phyloP scores from a whole-genome alignment of 371 early-diverging fungal genomes.

The Apophysomyces sp. region DNA sequence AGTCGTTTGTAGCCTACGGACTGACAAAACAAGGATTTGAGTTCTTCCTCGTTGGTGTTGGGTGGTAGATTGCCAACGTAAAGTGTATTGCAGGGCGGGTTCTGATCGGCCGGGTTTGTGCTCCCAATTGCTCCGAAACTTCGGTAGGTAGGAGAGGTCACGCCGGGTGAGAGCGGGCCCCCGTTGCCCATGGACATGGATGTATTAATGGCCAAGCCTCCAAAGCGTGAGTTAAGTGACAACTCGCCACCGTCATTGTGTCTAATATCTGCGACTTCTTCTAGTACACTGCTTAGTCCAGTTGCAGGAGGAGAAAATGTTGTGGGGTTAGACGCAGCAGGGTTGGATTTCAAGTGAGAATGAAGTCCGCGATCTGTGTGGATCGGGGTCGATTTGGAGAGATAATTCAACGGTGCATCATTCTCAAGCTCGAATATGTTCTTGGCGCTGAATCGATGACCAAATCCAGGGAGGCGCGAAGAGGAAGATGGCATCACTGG shows the following conservation, averaged over 20 bases:
- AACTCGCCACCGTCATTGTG: not conserved
- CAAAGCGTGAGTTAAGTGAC: constrained; percentile 4
- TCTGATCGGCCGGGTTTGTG: constrained; percentile 77
- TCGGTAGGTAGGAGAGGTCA: constrained; percentile 16
- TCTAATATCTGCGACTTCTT: not conserved
- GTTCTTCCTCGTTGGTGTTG: constrained; percentile 83
- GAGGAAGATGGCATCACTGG: constrained; percentile 18
- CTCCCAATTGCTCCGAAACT: constrained; percentile 15
- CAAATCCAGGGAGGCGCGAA: constrained; percentile 33
- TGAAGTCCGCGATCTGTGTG: constrained; percentile 11
- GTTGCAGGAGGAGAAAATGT: constrained; percentile 78
- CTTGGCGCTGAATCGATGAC: constrained; percentile 13
- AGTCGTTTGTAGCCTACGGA: constrained; percentile 85
- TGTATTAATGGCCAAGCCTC: constrained; percentile 14
- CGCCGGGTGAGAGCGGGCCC: constrained; percentile 9
- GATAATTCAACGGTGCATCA: constrained; percentile 17
- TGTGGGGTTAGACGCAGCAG: constrained; percentile 91
- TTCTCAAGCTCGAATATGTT: constrained; percentile 7
- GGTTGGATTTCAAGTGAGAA: constrained; percentile 39
- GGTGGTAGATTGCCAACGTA: constrained; percentile 93
- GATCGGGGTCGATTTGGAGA: constrained; percentile 31
- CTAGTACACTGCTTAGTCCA: constrained; percentile 8
- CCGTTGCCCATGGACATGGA: not conserved
- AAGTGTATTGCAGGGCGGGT: constrained; percentile 97
- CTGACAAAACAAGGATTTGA: constrained; percentile 69